Percentiles rank a stretch among this genome's conserved stretches.
Evolutionary conservation across 768 basidiomycete genomes (phyloP).

Genomic region (Galerina sulciceps): DNA sequence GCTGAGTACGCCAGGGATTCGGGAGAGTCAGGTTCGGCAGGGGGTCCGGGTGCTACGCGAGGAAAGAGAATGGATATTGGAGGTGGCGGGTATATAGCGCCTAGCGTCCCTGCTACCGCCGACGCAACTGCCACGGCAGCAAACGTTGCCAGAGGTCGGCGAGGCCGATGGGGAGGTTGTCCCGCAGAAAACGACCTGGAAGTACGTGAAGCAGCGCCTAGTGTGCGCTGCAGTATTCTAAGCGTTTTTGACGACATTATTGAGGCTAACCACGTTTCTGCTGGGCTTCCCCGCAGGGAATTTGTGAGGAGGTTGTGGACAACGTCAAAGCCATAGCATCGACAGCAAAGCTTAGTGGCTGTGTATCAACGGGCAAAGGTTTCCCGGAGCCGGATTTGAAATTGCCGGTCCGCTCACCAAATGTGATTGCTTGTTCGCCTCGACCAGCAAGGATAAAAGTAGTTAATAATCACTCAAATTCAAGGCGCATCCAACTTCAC

Average conservation of each 20-base stretch:
- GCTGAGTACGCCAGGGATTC: slow-evolving; percentile 62
- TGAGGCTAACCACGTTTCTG: neutral
- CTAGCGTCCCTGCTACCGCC: slow-evolving; percentile 50
- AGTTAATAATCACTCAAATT: neutral
- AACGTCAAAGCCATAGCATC: slow-evolving; percentile 9
- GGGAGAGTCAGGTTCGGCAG: slow-evolving; percentile 52
- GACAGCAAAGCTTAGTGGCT: slow-evolving; percentile 7
- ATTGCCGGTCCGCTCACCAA: too few species aligned
- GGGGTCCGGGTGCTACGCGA: slow-evolving; percentile 74
- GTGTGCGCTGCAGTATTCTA: slow-evolving; percentile 6
- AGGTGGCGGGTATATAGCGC: slow-evolving; percentile 73
- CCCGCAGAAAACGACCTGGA: slow-evolving; percentile 18
- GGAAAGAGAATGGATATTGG: slow-evolving; percentile 75
- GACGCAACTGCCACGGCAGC: slow-evolving; percentile 37
- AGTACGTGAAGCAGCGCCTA: neutral
- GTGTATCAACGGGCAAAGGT: neutral
- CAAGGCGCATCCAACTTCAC: too few species aligned
- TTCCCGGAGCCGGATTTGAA: neutral
- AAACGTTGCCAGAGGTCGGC: slow-evolving; percentile 30
- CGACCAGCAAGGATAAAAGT: neutral
- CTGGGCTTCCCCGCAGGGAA: neutral
- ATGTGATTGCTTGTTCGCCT: too few species aligned
- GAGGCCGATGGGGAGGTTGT: slow-evolving; percentile 10
- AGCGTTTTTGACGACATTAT: slow-evolving; percentile 8
- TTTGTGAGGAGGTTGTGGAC: neutral